phyloP scores from a whole-genome alignment of 2,329 filamentous ascomycete genomes.

The Calonectria ilicicola region DNA sequence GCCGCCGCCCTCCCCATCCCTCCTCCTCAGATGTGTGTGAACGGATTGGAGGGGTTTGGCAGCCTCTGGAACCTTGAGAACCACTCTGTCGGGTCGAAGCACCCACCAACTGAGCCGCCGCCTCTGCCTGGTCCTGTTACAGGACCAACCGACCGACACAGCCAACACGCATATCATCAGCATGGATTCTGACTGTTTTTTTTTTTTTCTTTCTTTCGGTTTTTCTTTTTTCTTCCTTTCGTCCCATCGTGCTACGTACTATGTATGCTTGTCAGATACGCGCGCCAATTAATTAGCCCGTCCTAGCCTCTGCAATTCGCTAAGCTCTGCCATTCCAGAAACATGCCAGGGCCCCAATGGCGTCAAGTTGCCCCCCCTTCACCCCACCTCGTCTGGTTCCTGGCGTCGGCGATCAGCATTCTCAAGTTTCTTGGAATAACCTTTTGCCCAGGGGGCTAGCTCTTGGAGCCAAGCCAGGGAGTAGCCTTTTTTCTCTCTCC shows the following conservation, averaged over 20 bases:
- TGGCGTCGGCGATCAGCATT: constrained; percentile 21
- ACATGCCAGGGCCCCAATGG: constrained; percentile 3
- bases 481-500: background rate
- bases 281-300: constrained; percentile 9
- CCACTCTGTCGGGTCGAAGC: constrained; percentile 40
- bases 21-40: background rate
- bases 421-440: background rate
- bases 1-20: background rate
- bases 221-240: no score
- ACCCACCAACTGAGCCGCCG: background rate
- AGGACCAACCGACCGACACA: background rate
- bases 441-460: constrained; percentile 17
- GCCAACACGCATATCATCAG: background rate
- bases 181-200: no score
- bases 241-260: background rate
- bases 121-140: background rate
- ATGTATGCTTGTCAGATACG: background rate
- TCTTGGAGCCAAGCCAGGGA: background rate
- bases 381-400: constrained; percentile 11
- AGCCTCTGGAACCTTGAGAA: constrained; percentile 37
- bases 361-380: background rate
- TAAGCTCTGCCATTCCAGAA: constrained; percentile 11
- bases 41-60: constrained; percentile 43
- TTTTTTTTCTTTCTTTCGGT: no score
- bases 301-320: background rate